phyloP scores from a whole-genome alignment of 208 protist species.

The Strigomonas culicis region DNA sequence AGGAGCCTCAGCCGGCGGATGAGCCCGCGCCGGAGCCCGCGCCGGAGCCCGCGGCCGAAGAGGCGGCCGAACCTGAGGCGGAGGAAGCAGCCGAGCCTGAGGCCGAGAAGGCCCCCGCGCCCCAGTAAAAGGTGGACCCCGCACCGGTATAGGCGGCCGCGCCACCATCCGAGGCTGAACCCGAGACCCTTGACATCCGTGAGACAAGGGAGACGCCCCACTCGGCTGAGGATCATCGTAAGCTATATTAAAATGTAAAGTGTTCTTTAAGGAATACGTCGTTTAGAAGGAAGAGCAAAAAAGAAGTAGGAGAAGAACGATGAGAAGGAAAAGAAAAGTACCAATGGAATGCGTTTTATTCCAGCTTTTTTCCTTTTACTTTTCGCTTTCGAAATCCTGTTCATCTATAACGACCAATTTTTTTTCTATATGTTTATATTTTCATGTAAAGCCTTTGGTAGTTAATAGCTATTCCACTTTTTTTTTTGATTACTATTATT shows the following conservation, averaged over 20 bases:
- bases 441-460: not conserved
- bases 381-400: slow-evolving; percentile 3
- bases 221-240: too few relatives aligned
- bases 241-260: too few relatives aligned
- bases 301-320: not conserved
- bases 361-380: slow-evolving; percentile 3
- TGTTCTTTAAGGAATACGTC: not conserved
- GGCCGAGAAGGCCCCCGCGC: slow-evolving; percentile 17
- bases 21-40: slow-evolving; percentile 2
- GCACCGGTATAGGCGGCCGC: too few relatives aligned
- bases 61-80: slow-evolving; percentile 7
- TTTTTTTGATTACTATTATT: slow-evolving; percentile 1
- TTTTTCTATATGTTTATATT: slow-evolving; percentile 2
- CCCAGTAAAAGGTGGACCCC: too few relatives aligned
- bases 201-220: too few relatives aligned
- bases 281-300: not conserved
- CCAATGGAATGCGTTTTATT: not conserved
- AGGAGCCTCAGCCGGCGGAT: slow-evolving; percentile 8
- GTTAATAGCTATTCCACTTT: not conserved
- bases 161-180: slow-evolving; percentile 3
- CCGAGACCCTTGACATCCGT: not conserved
- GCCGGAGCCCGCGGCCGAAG: slow-evolving; percentile 12
- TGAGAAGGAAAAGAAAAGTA: not conserved
- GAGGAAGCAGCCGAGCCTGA: slow-evolving; percentile 18
- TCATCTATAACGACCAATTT: not conserved